These are phyloP conservation scores for Colletotrichum graminicola DNA, from an alignment of 2,329 filamentous ascomycete species.

Conservation along the genomic window DNA sequence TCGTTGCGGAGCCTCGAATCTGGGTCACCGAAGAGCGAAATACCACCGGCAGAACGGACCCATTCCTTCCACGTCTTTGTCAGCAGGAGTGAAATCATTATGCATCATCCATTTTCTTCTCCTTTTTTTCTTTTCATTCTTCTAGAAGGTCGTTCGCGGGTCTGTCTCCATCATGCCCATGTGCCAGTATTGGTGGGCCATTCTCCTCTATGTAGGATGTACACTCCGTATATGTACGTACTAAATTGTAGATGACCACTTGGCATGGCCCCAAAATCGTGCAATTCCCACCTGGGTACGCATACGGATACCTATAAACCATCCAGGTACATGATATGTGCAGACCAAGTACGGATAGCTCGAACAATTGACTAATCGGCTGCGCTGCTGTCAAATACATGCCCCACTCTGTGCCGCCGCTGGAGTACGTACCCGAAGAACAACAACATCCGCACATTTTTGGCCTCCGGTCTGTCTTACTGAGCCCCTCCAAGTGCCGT, in stretches of 20 bases:
- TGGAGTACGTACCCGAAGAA: background rate
- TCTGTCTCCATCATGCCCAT: background rate
- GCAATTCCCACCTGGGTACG: too few relatives aligned
- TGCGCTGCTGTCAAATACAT: slow-evolving; percentile 24
- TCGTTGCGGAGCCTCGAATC: background rate
- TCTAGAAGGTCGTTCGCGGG: slow-evolving; percentile 31
- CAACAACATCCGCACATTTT: background rate
- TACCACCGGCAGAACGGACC: background rate
- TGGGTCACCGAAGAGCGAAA: background rate
- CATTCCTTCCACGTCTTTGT: background rate
- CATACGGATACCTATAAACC: too few relatives aligned
- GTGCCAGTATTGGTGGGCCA: background rate
- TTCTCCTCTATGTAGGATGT: slow-evolving; percentile 3
- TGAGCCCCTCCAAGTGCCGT: background rate
- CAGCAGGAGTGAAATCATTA: slow-evolving; percentile 30
- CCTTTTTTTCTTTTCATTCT: background rate
- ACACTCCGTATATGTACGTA: too few relatives aligned
- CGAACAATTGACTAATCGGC: slow-evolving; percentile 28
- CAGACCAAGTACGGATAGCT: too few relatives aligned
- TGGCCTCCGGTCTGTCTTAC: background rate
- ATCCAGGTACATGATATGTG: background rate
- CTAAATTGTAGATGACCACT: background rate
- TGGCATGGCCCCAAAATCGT: background rate
- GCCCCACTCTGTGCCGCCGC: slow-evolving; percentile 14
- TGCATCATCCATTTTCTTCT: slow-evolving; percentile 16